Conservation (phyloP, 345 rosid species). For the Populus davidiana region DNA sequence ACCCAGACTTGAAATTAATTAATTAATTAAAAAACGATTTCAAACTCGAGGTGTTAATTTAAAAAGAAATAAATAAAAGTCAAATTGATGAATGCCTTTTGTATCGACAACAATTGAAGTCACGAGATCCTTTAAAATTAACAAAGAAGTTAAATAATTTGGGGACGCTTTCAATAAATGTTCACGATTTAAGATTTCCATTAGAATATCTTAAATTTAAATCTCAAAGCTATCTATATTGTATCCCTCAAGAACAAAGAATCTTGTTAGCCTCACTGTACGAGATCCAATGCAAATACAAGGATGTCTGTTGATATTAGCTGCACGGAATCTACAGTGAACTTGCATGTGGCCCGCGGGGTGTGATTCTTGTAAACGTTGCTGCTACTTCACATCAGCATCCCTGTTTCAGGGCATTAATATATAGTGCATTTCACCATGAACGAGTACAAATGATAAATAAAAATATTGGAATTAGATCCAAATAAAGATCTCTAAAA, state of each 20-base stretch:
- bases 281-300: not conserved
- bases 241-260: not conserved
- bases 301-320: not conserved
- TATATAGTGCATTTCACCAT: not conserved
- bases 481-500: not conserved
- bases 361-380: not conserved
- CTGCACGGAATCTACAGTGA: not conserved
- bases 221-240: no score
- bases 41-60: no score
- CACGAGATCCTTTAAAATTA: not conserved
- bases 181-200: no score
- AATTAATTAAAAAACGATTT: no score
- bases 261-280: not conserved
- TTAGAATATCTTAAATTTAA: no score
- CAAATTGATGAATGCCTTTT: no score
- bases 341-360: conserved; percentile 14
- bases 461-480: no score
- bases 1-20: no score
- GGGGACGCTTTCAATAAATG: not conserved
- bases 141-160: not conserved
- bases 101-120: not conserved
- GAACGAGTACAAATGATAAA: not conserved
- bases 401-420: conserved; percentile 6
- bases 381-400: conserved; percentile 6
- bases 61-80: no score